phyloP scores from a whole-genome alignment of 495 filamentous ascomycete species.

The Podospora fimiseda region DNA sequence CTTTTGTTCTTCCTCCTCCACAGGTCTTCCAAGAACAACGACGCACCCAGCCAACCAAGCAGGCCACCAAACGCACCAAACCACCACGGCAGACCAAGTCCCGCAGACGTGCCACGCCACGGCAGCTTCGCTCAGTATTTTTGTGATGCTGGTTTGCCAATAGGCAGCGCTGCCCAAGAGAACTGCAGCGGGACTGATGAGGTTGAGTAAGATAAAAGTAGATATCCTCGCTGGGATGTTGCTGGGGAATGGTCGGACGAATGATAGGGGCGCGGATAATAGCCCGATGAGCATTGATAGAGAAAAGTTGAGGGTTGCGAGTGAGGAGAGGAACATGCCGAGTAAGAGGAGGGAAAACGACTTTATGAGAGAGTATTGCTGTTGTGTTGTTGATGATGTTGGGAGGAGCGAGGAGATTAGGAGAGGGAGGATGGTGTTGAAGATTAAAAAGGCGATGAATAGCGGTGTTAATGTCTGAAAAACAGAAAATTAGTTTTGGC shows the following conservation, averaged over 20 bases:
- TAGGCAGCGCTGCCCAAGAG: conserved; percentile 47
- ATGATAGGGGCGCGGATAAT: conserved; percentile 66
- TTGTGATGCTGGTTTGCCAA: conserved; percentile 44
- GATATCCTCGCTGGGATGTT: conserved; percentile 22
- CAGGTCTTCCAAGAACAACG: conserved; percentile 33
- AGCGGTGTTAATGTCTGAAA: conserved; percentile 50
- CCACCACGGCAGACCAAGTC: conserved; percentile 80
- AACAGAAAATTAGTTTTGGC: too few relatives aligned
- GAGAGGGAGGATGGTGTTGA: conserved; percentile 55
- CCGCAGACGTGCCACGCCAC: conserved; percentile 91
- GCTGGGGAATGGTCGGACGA: conserved; percentile 49
- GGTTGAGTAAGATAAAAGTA: conserved; percentile 40
- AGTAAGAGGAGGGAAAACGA: conserved; percentile 88
- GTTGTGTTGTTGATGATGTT: conserved; percentile 47
- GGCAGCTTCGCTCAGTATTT: conserved; percentile 65
- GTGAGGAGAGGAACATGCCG: conserved; percentile 82
- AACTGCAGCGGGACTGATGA: conserved; percentile 60
- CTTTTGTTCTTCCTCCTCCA: neutral
- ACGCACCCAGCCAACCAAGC: conserved; percentile 68
- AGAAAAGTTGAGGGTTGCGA: conserved; percentile 95
- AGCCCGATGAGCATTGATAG: conserved; percentile 83
- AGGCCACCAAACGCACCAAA: conserved; percentile 99
- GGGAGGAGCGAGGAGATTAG: conserved; percentile 49
- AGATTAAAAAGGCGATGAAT: conserved; percentile 52
- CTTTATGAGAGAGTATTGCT: conserved; percentile 72